Percentiles rank a stretch among this genome's conserved stretches.
phyloP scores from a whole-genome alignment of 768 basidiomycete species.

The Coprinopsis strossmayeri region DNA sequence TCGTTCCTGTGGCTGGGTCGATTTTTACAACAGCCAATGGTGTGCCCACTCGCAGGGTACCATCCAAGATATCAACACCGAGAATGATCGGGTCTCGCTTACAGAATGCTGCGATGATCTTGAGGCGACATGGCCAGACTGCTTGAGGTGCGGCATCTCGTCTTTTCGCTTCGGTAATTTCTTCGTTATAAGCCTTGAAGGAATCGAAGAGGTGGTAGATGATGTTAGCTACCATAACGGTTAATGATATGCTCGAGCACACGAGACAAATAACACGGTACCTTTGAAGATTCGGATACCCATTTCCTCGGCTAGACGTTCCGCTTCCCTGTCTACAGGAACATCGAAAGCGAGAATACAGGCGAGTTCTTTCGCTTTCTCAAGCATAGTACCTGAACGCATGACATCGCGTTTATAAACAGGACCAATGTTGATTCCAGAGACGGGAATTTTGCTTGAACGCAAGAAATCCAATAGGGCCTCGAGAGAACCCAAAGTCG shows the following conservation, averaged over 20 bases:
- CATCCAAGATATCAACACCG: slow-evolving; percentile 94
- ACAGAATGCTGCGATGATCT: slow-evolving; percentile 89
- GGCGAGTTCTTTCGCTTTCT: slow-evolving; percentile 92
- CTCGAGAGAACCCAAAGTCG: slow-evolving; percentile 94
- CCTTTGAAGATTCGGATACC: slow-evolving; percentile 94
- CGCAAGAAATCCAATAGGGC: slow-evolving; percentile 95
- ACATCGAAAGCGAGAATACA: slow-evolving; percentile 98
- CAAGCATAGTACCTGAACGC: slow-evolving; percentile 89
- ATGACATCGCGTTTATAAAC: slow-evolving; percentile 95
- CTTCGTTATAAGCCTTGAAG: slow-evolving; percentile 90
- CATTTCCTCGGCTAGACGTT: slow-evolving; percentile 87
- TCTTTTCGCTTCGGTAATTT: slow-evolving; percentile 89
- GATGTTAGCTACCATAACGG: slow-evolving; percentile 69
- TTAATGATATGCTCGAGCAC: not conserved
- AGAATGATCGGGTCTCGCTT: slow-evolving; percentile 97
- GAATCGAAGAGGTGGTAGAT: slow-evolving; percentile 98
- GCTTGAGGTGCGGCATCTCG: slow-evolving; percentile 90
- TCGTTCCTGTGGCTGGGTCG: slow-evolving; percentile 84
- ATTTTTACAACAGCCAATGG: slow-evolving; percentile 91
- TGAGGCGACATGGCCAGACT: slow-evolving; percentile 94
- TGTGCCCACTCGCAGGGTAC: slow-evolving; percentile 84
- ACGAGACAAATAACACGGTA: slow-evolving; percentile 22
- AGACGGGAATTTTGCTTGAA: slow-evolving; percentile 93
- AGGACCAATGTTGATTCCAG: slow-evolving; percentile 95
- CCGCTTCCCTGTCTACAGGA: slow-evolving; percentile 87